Percentiles rank a stretch among this genome's conserved stretches.
These are phyloP conservation scores for Phytophthora chlamydospora DNA, from an alignment of 352 stramenopile species.

Conservation along the genomic window DNA sequence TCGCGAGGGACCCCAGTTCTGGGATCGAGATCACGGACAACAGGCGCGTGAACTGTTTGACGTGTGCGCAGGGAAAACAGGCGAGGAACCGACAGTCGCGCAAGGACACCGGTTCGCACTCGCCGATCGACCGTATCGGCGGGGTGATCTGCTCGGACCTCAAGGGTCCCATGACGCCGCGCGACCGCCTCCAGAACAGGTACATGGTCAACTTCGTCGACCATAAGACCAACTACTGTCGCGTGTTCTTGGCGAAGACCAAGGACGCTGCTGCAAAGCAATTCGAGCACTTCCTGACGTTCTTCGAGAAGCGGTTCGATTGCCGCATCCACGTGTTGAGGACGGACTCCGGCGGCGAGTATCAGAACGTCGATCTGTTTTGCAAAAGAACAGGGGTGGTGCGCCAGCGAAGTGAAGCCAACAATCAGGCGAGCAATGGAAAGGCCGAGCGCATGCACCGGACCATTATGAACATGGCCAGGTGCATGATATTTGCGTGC, in stretches of 20 bases:
- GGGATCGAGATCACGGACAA: too few species aligned
- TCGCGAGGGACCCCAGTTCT: too few species aligned
- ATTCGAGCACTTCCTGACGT: conserved; percentile 12
- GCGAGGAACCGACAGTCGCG: too few species aligned
- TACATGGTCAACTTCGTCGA: conserved; percentile 26
- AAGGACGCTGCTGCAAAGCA: conserved; percentile 14
- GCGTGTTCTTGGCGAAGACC: conserved; percentile 10
- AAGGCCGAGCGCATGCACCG: conserved; percentile 28
- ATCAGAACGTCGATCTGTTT: conserved; percentile 34
- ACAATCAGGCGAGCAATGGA: conserved; percentile 35
- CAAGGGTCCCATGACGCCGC: conserved; percentile 11
- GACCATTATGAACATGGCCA: conserved; percentile 31
- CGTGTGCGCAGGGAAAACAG: too few species aligned
- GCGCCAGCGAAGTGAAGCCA: conserved; percentile 27
- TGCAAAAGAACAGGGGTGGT: conserved; percentile 25
- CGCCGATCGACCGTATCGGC: conserved; percentile 13
- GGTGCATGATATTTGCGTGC: conserved; percentile 38
- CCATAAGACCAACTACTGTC: conserved; percentile 20
- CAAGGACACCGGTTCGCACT: too few species aligned
- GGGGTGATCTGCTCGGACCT: conserved; percentile 19
- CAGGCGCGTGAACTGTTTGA: too few species aligned
- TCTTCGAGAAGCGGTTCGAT: conserved; percentile 13
- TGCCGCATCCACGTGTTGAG: conserved; percentile 12
- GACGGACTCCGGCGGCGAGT: conserved; percentile 30
- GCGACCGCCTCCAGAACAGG: conserved; percentile 1